Conservation (phyloP, 2,329 filamentous ascomycete genomes). For the Calonectria henricotiae region DNA sequence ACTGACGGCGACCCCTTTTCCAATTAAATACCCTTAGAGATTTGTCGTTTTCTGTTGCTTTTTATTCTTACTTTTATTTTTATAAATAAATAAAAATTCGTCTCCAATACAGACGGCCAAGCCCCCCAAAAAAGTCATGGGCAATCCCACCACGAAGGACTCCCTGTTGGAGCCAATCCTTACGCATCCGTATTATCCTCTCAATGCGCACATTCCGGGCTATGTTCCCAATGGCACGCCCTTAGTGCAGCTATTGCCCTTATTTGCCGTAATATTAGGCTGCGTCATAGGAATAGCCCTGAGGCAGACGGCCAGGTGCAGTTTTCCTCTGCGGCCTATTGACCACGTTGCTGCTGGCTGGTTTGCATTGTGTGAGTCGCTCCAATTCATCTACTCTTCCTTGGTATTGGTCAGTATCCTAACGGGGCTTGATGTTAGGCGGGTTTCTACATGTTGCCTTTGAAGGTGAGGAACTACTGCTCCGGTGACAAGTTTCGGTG, state of each 20-base stretch:
- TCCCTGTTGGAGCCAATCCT: conserved; percentile 19
- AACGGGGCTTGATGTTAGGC: conserved; percentile 59
- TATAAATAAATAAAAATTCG: neutral
- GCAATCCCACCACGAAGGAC: conserved; percentile 8
- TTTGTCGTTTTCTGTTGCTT: neutral
- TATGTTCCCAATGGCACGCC: conserved; percentile 65
- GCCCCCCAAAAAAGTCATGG: neutral
- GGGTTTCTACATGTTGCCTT: conserved; percentile 85
- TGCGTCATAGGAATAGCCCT: conserved; percentile 57
- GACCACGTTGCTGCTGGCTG: conserved; percentile 67
- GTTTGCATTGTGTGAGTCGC: conserved; percentile 70
- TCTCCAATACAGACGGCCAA: too few relatives aligned
- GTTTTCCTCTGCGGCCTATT: conserved; percentile 45
- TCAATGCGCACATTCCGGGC: conserved; percentile 60
- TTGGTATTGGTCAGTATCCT: neutral
- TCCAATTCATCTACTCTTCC: neutral
- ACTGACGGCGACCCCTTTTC: neutral
- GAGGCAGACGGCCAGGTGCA: conserved; percentile 46
- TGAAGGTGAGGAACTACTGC: conserved; percentile 71
- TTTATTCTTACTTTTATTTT: neutral
- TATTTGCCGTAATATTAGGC: conserved; percentile 58
- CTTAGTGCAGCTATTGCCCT: conserved; percentile 58
- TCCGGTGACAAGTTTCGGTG: neutral
- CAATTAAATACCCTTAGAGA: neutral
- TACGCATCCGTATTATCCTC: conserved; percentile 69